Base-by-base conservation (phyloP, 352 stramenopile species). In the Blastocystis sp. region DNA sequence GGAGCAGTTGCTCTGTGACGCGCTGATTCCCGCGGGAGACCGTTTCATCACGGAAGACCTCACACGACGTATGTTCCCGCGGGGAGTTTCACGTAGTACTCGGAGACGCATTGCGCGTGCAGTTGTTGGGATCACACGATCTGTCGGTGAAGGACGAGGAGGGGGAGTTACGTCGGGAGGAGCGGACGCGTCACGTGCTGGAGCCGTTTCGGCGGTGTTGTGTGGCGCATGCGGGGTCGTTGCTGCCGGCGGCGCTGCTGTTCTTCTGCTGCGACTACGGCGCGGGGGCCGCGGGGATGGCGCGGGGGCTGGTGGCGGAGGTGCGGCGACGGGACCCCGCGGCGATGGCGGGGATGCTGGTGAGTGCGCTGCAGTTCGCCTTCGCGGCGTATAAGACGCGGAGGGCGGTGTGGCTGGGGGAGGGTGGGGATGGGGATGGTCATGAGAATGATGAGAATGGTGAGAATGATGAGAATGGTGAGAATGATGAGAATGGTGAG, bases 21-120 rank as follows among this genome's bases (percentile, higher is more conserved):
- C 57, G 42, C 27, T 78, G 24, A 78, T 78, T 38, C 67, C 67
- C 48, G 67, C 46, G 24, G 67, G 67, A 14, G 67, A 78, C 32
- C 36, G 29, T 24, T 3, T 78, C 14, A 59, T 78, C n/a, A 56
- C 67, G 9, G 67, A 78, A 32, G 34, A 78, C 27, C 42, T 78
- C 0, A 61, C 67, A 32, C 67, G 49, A 42, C 34, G 67, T 78
- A 51, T 3, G 4, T 44, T 27, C n/a, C 9, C 9, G 16, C n/a
- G 32, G 29, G 16, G 32, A 38, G n/a, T 67, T 0, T 38, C n/a
- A 21, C 1, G 11, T 75, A 75, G 63, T 51, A 18, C 18, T 78
- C 4, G 67, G 67, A 8, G 67, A 78, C 57, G 16, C 32, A 32
- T 21, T 46, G 14, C 18, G 40, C 14, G n/a, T 78, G 4, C 48